A percentile compares a stretch with the other conserved stretches of the same genome.
phyloP scores from a whole-genome alignment of 495 filamentous ascomycete genomes.

The Trichodelitschia bisporula region DNA sequence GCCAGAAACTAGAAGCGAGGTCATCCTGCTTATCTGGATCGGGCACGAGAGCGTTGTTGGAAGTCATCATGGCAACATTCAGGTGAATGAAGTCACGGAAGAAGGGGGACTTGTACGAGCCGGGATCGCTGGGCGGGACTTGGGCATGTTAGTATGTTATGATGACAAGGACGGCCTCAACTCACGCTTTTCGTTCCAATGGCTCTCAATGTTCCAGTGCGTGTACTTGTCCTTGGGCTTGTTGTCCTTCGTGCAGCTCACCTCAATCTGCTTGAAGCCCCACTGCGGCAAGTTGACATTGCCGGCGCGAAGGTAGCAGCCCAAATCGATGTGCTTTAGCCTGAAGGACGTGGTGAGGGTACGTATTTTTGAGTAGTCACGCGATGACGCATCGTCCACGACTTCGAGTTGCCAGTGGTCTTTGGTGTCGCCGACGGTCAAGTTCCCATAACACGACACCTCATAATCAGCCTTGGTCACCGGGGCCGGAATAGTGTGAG shows the following conservation, averaged over 20 bases:
- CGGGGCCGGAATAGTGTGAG: conserved; percentile 69
- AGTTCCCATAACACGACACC: conserved; percentile 88
- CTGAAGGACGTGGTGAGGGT: conserved; percentile 89
- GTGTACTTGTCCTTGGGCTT: conserved; percentile 82
- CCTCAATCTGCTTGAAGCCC: conserved; percentile 99
- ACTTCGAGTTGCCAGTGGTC: conserved; percentile 95
- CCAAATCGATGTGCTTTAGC: conserved; percentile 56
- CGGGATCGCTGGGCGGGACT: conserved; percentile 82
- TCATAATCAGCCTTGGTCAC: conserved; percentile 74
- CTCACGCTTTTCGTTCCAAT: conserved; percentile 85
- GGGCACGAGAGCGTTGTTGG: conserved; percentile 92
- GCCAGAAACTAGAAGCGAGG: conserved; percentile 89
- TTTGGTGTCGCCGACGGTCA: conserved; percentile 92
- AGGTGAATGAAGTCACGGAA: conserved; percentile 89
- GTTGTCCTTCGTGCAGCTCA: conserved; percentile 84
- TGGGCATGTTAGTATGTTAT: conserved; percentile 4
- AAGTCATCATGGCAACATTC: conserved; percentile 99
- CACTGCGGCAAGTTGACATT: conserved; percentile 95
- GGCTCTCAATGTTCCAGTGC: conserved; percentile 96
- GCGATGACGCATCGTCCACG: conserved; percentile 64
- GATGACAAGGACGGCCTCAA: conserved; percentile 3
- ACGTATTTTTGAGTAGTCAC: conserved; percentile 62
- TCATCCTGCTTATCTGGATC: conserved; percentile 99
- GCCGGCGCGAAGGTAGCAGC: conserved; percentile 85
- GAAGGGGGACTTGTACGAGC: conserved; percentile 90